Conservation (phyloP, 2,329 filamentous ascomycete genomes). For the Penicillium rolfsii region DNA sequence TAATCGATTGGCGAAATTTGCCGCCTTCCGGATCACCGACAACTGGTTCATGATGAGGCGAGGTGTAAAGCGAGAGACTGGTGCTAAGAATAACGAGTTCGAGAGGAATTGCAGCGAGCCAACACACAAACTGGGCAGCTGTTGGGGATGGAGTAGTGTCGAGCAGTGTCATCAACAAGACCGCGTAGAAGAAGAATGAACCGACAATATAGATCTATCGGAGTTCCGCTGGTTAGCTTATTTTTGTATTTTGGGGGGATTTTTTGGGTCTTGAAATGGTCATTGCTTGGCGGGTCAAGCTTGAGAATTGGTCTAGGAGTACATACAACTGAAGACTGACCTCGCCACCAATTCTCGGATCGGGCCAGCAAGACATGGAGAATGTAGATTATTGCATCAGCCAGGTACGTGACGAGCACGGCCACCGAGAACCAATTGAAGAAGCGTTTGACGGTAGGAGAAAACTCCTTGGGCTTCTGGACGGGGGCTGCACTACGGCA, state of each 20-base stretch:
- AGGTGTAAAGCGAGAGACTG: slow-evolving; percentile 69
- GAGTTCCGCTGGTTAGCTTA: slow-evolving; percentile 20
- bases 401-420: slow-evolving; percentile 75
- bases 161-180: slow-evolving; percentile 82
- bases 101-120: slow-evolving; percentile 71
- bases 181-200: slow-evolving; percentile 82
- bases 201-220: slow-evolving; percentile 79
- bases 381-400: slow-evolving; percentile 73
- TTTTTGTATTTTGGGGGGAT: not conserved
- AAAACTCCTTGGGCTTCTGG: slow-evolving; percentile 61
- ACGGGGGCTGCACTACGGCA: slow-evolving; percentile 53
- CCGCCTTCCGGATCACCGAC: slow-evolving; percentile 54
- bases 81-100: slow-evolving; percentile 73
- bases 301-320: not conserved
- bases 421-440: slow-evolving; percentile 75
- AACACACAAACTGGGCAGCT: slow-evolving; percentile 76
- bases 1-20: slow-evolving; percentile 45
- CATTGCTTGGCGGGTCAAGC: not conserved
- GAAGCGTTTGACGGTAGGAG: slow-evolving; percentile 67
- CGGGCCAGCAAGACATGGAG: slow-evolving; percentile 70
- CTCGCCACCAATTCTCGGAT: slow-evolving; percentile 77
- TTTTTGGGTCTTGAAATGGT: not conserved
- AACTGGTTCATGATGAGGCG: slow-evolving; percentile 66
- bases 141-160: slow-evolving; percentile 83
- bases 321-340: slow-evolving; percentile 74